Conservation (phyloP, 2,329 filamentous ascomycete genomes). For the Botrytis squamosa region DNA sequence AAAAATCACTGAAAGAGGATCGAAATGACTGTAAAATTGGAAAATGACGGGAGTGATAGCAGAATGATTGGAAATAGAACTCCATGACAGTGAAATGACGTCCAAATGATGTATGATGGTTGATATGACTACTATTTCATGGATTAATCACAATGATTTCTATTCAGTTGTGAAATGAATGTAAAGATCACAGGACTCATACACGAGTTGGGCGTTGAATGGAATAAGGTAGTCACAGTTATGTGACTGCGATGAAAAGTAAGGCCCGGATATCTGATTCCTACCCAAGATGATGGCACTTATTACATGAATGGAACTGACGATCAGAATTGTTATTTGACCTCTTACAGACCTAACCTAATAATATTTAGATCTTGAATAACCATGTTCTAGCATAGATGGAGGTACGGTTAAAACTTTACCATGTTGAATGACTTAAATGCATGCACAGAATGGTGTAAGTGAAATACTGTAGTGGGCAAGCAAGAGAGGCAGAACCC, state of each 20-base stretch:
- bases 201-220: no score
- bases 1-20: neutral
- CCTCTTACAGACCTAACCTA: neutral
- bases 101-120: neutral
- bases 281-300: neutral
- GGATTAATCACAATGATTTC: neutral
- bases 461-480: neutral
- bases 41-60: neutral
- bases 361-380: neutral
- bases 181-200: neutral
- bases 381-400: neutral
- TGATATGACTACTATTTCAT: neutral
- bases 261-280: fast-evolving
- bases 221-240: neutral
- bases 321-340: no score
- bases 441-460: neutral
- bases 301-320: neutral
- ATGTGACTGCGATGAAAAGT: neutral
- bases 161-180: neutral
- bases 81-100: neutral
- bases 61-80: neutral
- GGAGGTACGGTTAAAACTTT: neutral
- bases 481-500: neutral
- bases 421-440: neutral
- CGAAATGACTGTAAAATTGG: neutral